Base-by-base conservation (phyloP, 148 eudicot genomes). In the Beta vulgaris region DNA sequence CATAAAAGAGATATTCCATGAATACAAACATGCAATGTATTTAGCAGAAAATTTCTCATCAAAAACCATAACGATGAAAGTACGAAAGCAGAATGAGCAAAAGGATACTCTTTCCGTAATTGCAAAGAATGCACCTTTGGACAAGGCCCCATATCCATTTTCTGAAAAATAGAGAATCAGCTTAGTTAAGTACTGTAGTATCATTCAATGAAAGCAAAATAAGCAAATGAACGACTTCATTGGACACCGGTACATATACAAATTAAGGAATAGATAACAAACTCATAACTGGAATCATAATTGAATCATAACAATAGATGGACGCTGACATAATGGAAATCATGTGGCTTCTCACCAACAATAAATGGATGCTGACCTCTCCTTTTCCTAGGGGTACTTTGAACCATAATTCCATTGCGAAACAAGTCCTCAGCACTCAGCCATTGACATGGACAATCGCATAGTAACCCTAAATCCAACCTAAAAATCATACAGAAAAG, bases 141-240 rank as follows among this genome's bases (percentile, higher is more conserved):
- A 80, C 98, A 94, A 5, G 97, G 91, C 44, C 98, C 98, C 98
- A 87, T 87, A 73, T 94, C 98, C 97, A 94, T 91, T 90, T 94
- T 94, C 98, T 91, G 82, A 40, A 65, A 14, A 65, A 77, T n/a
- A n/a, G n/a, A n/a, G n/a, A 66, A 55, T 55, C 36, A 76, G 18
- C 46, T 3, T 10, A 36, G 68, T 37, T 9, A 63, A 34, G 28
- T 2, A 51, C 3, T 51, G 57, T 51, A 2, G 19, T 0, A 18
- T 23, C 3, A 16, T n/a, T 18, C 25, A 3, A 39, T 39, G 43
- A 39, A 39, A 39, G 21, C 7, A 48, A 48, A 18, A 12, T 48
- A 48, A 18, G 4, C 6, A 18, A 48, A 14, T 48, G 6, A 39
- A 39, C 42, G 18, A 48, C n/a, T 48, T 16, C 13, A 3, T 44